Evolutionary conservation across 805 yeast genomes (phyloP).

Genomic region (Saturnispora dispora): DNA sequence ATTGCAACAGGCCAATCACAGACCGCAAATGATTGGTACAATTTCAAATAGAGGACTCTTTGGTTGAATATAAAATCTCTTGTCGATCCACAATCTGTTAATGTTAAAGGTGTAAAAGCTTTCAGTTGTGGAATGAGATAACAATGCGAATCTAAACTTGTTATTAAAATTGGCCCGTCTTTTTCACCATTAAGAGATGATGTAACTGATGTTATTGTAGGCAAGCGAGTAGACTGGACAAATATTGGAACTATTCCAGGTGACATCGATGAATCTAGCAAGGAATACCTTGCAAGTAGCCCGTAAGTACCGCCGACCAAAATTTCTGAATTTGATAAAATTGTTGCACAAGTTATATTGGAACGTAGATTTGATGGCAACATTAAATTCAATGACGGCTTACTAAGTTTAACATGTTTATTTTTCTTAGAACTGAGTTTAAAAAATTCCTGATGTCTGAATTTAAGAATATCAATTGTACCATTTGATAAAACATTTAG

Average conservation of each 20-base stretch:
- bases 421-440: not conserved
- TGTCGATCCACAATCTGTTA: slow-evolving; percentile 12
- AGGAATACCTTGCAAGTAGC: slow-evolving; percentile 21
- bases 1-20: slow-evolving; percentile 10
- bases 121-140: not conserved
- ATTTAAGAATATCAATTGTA: slow-evolving; percentile 17
- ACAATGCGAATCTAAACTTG: slow-evolving; percentile 3
- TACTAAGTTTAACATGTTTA: slow-evolving; percentile 4
- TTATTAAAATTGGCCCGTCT: slow-evolving; percentile 11
- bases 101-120: not conserved
- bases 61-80: slow-evolving; percentile 12
- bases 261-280: slow-evolving; percentile 9
- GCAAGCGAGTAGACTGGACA: slow-evolving; percentile 18
- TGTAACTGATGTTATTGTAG: slow-evolving; percentile 18
- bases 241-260: slow-evolving; percentile 14
- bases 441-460: slow-evolving; percentile 13
- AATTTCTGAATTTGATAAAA: slow-evolving; percentile 21
- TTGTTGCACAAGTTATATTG: slow-evolving; percentile 19
- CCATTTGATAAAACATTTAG: slow-evolving; percentile 25
- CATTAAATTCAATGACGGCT: slow-evolving; percentile 11
- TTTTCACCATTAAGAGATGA: slow-evolving; percentile 9
- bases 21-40: slow-evolving; percentile 1
- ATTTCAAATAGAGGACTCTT: not conserved
- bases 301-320: slow-evolving; percentile 24
- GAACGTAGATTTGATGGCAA: slow-evolving; percentile 10